Evolutionary conservation across 2,329 filamentous ascomycete genomes (phyloP), one percentile per base, ranked within the genome.

Genomic region (Neocucurbitaria cava): DNA sequence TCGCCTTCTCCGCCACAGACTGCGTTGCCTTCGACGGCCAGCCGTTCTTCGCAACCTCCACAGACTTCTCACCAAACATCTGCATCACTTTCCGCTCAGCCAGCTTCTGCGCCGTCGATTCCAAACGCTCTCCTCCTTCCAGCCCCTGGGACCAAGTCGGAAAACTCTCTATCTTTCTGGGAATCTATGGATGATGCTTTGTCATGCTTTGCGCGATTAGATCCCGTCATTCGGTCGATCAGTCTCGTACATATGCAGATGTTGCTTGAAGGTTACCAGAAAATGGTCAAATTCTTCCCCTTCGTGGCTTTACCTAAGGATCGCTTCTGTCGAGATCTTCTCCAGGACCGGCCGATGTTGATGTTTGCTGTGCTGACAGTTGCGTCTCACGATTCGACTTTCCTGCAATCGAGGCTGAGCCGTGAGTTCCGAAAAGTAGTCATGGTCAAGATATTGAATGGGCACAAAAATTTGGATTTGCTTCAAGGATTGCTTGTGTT

Each of bases 391-490:
- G 72, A 75, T 46, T 72, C 71, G 1, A 57, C 64, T 17, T 52
- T 62, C 7, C 51, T 74, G 7, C 72, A 73, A 30, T 57, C 61
- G 43, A 67, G 64, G 1, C 42, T 75, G 20, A 73, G 70, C 49
- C 68, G 69, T n/a, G 71, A 73, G 31, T 73, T 75, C n/a, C 67
- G 71, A 36, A 75, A 74, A 42, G 60, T 74, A 5, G 56, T 64
- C 46, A 74, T 71, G 61, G 65, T 71, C 20, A 72, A 68, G 49
- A 64, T 73, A 17, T 71, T 75, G 69, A 72, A 69, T 21, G 72
- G 72, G 3, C 70, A 73, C 45, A 75, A 72, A 55, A 73, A 64
- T 31, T 35, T 74, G 23, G 72, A 75, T 52, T 42, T 75, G 26
- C 52, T 75, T 21, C 70, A 74, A 36, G 69, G 62, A 3, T 51